Evolutionary conservation across 2,329 filamentous ascomycete genomes (phyloP).

Genomic region (Fusarium sp.): DNA sequence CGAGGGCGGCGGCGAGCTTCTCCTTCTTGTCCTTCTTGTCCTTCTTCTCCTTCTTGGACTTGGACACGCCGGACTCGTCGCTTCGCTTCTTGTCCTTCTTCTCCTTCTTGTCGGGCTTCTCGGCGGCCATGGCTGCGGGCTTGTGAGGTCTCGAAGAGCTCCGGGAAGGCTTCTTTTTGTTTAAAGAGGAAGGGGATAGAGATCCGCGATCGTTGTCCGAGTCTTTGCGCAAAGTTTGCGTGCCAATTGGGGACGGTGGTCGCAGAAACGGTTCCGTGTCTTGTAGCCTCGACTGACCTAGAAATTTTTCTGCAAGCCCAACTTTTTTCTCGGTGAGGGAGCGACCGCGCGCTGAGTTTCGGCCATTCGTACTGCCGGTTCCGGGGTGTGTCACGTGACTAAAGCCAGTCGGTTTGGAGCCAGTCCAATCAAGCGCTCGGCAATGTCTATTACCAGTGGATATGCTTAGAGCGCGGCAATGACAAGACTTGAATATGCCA

Average conservation of each 20-base stretch:
- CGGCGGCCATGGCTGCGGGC: constrained; percentile 57
- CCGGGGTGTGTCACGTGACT: constrained; percentile 39
- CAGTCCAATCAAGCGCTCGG: constrained; percentile 35
- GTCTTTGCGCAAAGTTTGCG: constrained; percentile 11
- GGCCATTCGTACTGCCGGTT: constrained; percentile 49
- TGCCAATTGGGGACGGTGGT: constrained; percentile 40
- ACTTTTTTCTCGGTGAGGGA: constrained; percentile 48
- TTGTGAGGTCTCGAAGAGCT: constrained; percentile 19
- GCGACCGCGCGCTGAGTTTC: constrained; percentile 40
- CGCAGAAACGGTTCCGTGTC: constrained; percentile 41
- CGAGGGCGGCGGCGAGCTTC: constrained; percentile 74
- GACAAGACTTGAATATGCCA: constrained; percentile 2
- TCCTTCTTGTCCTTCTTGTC: constrained; percentile 81
- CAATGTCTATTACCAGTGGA: constrained; percentile 42
- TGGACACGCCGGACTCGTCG: constrained; percentile 65
- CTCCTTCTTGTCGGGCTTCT: constrained; percentile 63
- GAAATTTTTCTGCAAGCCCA: constrained; percentile 47
- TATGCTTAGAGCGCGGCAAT: background rate
- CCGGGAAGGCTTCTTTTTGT: constrained; percentile 8
- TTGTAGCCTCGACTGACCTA: constrained; percentile 44
- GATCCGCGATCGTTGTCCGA: constrained; percentile 23
- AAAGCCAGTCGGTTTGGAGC: background rate
- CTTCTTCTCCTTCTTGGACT: constrained; percentile 70
- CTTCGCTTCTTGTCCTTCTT: constrained; percentile 72
- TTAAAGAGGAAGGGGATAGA: background rate